Evolutionary conservation across 352 stramenopile genomes (phyloP), one percentile per base, ranked within the genome.

Genomic region (Phytopythium sindhum): DNA sequence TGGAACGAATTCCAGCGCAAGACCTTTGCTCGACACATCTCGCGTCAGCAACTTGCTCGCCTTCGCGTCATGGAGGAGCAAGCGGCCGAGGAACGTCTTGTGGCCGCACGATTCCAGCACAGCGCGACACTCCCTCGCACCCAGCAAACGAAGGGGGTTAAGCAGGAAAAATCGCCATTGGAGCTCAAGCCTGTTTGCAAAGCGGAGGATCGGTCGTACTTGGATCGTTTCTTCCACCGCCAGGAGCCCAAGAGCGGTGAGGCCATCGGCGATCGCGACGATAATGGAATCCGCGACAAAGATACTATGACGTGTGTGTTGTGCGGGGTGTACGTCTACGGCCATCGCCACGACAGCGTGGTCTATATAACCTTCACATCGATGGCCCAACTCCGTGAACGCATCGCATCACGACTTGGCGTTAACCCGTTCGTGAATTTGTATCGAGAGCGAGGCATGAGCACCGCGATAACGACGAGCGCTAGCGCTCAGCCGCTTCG

Each of bases 1-100:
- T 88, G 75, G 77, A 77, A 69, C 14, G 73, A 76, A 26, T 79
- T 84, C 51, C 83, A 89, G 50, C 77, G 56, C 60, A 77, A 78
- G 55, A 88, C 78, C 24, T 78, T 88, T 37, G 65, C 80, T 29
- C 71, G 70, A 19, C 83, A 92, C 55, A 83, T 92, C 9, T 68
- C 61, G 24, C 75, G 81, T 2, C 80, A 92, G 69, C 68, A 69
- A 3, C 70, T 75, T 28, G 82, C 83, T 0, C 67, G 79, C 17
- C 37, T 61, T 19, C 62, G 61, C 17, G 31, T 56, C 6, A 41
- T 72, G 24, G 69, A 84, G 33, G 64, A 71, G 23, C 54, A 65
- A 39, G 56, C 68, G 0, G 51, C 63, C 0, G 54, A 74, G 21
- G 42, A 72, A 24, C 69, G 75, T 12, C 56, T 69, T 19, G 67